Base-by-base conservation (phyloP, 768 basidiomycete species). In the Lactarius tabidus region DNA sequence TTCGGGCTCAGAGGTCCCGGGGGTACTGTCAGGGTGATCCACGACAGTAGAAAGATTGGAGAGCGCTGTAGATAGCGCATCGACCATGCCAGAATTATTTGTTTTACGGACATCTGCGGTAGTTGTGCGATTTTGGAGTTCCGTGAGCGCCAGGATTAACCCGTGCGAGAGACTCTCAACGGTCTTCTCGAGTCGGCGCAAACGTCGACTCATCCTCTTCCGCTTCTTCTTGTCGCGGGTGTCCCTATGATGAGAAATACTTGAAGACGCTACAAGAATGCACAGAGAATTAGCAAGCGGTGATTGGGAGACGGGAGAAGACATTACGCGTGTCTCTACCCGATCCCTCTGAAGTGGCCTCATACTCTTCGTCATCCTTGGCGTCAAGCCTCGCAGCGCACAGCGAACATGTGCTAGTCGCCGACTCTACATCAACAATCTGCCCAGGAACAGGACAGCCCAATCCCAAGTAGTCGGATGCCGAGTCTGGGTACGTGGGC, bases 181-280 rank as follows among this genome's bases (percentile, higher is more conserved):
- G 26, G 59, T 60, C 59, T 60, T 60, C 17, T 65, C 59, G 14
- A 65, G 54, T 29, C 43, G 41, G 10, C 33, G 64, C 14, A 65
- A 17, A 29, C 62, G 62, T 6, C 55, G 54, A 33, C 43, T 18
- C 18, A 10, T 35, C 31, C 28, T 55, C 14, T 31, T 41, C 4
- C 48, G 48, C 14, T 15, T 54, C 20, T 28, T 43, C n/a, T 10
- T 14, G 7, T 15, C 45, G 23, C 14, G n/a, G n/a, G 7, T 18
- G 29, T n/a, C 33, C 18, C 9, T 6, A 9, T 15, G 18, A 20
- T 26, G 15, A 8, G 45, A 26, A 55, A 33, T 18, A n/a, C n/a
- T 26, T 29, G 39, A 20, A 18, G 20, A 43, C 28, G 29, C 57
- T 59, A n/a, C 45, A 17, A 51, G 6, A 43, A 58, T 29, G 6